Evolutionary conservation across 345 rosid genomes (phyloP), one percentile per base, ranked within the genome.

Genomic region (Linum trigynum): DNA sequence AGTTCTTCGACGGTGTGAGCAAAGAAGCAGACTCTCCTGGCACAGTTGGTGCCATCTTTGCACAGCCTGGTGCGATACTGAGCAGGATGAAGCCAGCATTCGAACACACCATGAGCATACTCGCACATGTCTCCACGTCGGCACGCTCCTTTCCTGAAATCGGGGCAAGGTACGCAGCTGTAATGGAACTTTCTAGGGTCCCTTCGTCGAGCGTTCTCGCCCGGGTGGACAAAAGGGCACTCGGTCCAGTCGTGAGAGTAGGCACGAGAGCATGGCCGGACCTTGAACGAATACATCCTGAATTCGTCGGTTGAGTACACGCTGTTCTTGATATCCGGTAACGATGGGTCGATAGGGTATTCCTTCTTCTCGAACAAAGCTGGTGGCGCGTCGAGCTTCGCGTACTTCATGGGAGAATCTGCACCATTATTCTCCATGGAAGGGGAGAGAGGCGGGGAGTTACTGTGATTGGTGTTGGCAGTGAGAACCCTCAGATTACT

Each of bases 241-340:
- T 87, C 94, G 0, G 94, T 87, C 94, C 94, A 87, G 64, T 87
- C 94, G 76, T 85, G 94, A 7, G 94, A 85, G 59, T 87, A 87
- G 2, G 95, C 89, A 15, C 90, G 78, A 17, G 85, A 82, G 70
- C 85, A 82, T 14, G 85, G 83, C 16, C 83, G 81, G 39, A 82
- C 72, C 81, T 82, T 78, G 45, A 78, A 78, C 2, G 94, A 87
- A 74, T 80, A 87, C 90, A 85, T 87, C 45, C 94, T 85, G 53
- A 87, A 87, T 75, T 87, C 94, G 65, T 87, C 90, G 0, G 90
- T 80, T 0, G 85, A 72, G 63, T 85, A 87, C 10, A 87, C 77
- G 72, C 86, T 86, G 65, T 82, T 83, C 71, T 85, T 87, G 60
- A 86, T 86, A 63, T 86, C 92, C 0, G 90, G 92, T 16, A 86